A percentile compares a stretch with the other conserved stretches of the same genome.
phyloP scores from a whole-genome alignment of 208 protist species.

The Leishmania gerbilli region DNA sequence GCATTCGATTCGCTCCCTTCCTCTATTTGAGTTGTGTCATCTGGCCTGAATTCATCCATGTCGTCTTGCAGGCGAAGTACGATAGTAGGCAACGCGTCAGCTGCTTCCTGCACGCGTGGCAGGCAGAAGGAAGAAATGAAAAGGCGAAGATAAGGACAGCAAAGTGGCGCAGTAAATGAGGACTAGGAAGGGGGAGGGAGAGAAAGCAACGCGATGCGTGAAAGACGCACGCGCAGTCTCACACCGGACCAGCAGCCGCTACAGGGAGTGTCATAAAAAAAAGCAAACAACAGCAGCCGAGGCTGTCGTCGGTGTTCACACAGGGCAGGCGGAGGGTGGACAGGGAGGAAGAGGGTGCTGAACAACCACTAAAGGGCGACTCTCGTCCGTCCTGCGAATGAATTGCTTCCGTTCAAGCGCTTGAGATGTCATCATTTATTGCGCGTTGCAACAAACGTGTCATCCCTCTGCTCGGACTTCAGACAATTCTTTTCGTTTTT shows the following conservation, averaged over 20 bases:
- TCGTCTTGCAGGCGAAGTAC: background rate
- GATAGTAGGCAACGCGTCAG: background rate
- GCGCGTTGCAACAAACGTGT: background rate
- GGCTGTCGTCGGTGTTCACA: background rate
- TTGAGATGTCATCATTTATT: background rate
- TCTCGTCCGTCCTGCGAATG: background rate
- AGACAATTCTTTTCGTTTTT: background rate
- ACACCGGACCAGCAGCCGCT: background rate
- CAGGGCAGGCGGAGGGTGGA: background rate
- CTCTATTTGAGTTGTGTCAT: constrained; percentile 22
- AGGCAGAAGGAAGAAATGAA: background rate
- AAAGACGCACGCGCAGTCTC: background rate
- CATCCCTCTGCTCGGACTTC: background rate
- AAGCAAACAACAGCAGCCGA: background rate
- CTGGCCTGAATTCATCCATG: constrained; percentile 27
- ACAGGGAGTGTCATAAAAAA: background rate
- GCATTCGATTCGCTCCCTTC: constrained; percentile 73
- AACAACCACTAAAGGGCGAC: background rate
- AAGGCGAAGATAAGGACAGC: background rate
- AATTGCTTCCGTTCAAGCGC: background rate
- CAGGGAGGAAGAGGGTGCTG: background rate
- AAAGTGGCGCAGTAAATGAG: background rate
- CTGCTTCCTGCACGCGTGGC: too few relatives aligned
- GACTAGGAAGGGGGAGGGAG: background rate
- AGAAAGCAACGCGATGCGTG: background rate